Evolutionary conservation across 176 grass and related monocot genomes (phyloP).

Genomic region (Oryza officinalis): DNA sequence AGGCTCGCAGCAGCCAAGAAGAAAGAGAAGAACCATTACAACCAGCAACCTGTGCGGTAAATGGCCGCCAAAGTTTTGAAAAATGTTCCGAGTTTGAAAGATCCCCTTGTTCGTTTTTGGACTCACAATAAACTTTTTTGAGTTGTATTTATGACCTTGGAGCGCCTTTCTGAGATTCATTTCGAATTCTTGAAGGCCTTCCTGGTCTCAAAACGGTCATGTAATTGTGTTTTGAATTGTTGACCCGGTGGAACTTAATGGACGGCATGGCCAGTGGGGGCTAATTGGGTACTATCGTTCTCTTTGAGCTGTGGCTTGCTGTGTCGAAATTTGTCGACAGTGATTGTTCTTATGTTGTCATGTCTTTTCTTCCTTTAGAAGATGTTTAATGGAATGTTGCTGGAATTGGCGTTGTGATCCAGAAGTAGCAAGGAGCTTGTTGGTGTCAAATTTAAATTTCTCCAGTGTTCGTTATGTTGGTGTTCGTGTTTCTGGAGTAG

Average conservation of each 20-base stretch:
- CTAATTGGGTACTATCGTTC: neutral
- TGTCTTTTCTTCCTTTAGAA: neutral
- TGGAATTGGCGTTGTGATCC: neutral
- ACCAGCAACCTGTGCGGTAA: slow-evolving; percentile 97
- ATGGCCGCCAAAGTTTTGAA: slow-evolving; percentile 48
- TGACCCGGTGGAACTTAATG: slow-evolving; percentile 45
- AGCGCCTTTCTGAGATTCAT: slow-evolving; percentile 46
- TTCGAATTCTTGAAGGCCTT: slow-evolving; percentile 45
- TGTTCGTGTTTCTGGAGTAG: no score
- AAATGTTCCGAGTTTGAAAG: slow-evolving; percentile 42
- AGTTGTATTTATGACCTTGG: slow-evolving; percentile 34
- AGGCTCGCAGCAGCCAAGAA: slow-evolving; percentile 90
- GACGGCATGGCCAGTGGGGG: slow-evolving; percentile 38
- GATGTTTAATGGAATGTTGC: neutral
- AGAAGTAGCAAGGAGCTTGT: no score
- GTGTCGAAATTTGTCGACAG: neutral
- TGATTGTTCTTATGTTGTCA: neutral
- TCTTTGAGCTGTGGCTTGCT: neutral
- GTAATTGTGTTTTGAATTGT: slow-evolving; percentile 60
- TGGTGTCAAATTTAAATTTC: no score
- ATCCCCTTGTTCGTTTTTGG: slow-evolving; percentile 74
- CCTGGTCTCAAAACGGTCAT: slow-evolving; percentile 45
- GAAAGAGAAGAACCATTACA: slow-evolving; percentile 99
- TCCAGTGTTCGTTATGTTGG: no score
- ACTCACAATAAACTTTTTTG: slow-evolving; percentile 51